Conservation (phyloP, 2,329 filamentous ascomycete genomes). For the Graphilbum sp. region DNA sequence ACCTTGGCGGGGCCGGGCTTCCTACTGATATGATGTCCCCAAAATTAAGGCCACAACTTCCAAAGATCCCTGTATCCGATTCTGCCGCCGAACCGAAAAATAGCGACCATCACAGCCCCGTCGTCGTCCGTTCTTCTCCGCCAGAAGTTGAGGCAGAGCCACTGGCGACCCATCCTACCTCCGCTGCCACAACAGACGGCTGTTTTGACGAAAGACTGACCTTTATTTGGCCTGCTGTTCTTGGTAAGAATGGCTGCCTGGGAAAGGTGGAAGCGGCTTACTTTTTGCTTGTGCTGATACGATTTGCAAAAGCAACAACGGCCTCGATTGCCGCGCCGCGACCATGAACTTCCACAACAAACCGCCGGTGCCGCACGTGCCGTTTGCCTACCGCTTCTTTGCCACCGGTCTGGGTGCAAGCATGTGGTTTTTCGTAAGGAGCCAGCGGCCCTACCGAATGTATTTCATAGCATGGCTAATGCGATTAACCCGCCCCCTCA, state of each 20-base stretch:
- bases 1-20: too few relatives aligned
- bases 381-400: constrained; percentile 60
- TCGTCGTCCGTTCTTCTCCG: too few relatives aligned
- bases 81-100: not conserved
- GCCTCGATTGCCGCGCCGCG: not conserved
- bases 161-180: too few relatives aligned
- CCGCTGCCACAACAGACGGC: too few relatives aligned
- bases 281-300: too few relatives aligned
- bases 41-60: constrained; percentile 3
- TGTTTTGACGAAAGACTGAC: too few relatives aligned
- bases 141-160: too few relatives aligned
- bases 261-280: too few relatives aligned
- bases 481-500: not conserved
- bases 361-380: constrained; percentile 26
- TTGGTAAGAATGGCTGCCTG: too few relatives aligned
- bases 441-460: not conserved
- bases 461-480: constrained; percentile 6
- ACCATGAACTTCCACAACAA: constrained; percentile 11
- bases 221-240: too few relatives aligned
- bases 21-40: too few relatives aligned
- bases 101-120: not conserved
- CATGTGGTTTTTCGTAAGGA: constrained; percentile 95
- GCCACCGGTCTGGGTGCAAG: constrained; percentile 79
- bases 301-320: too few relatives aligned
- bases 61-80: not conserved